Evolutionary conservation across 345 rosid species (phyloP).

Genomic region (Mallotus nudiflorus): DNA sequence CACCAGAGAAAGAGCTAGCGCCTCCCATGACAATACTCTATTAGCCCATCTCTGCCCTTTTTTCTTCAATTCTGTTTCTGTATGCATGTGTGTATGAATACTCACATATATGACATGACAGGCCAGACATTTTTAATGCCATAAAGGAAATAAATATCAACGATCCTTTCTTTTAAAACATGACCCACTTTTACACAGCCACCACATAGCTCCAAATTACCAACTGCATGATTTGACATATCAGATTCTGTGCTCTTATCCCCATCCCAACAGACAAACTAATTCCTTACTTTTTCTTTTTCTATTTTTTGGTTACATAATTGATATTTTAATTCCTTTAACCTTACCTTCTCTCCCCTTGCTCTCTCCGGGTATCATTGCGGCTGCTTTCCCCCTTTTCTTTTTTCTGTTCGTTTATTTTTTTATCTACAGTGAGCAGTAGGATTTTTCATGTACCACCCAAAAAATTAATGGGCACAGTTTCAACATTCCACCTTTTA

Average conservation of each 20-base stretch:
- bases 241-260: conserved; percentile 72
- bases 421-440: background rate
- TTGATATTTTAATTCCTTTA: background rate
- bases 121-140: conserved; percentile 15
- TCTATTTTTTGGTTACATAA: background rate
- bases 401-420: background rate
- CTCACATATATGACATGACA: conserved; percentile 39
- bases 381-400: background rate
- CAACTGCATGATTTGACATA: conserved; percentile 89
- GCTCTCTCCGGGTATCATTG: conserved; percentile 9
- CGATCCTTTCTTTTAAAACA: conserved; percentile 16
- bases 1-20: too few species aligned
- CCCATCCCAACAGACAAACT: conserved; percentile 34
- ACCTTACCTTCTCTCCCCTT: background rate
- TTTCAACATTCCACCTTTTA: conserved; percentile 7
- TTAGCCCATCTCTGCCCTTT: too few species aligned
- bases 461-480: background rate
- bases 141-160: conserved; percentile 16
- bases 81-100: too few species aligned
- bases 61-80: too few species aligned
- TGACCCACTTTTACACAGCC: conserved; percentile 36
- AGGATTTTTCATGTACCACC: conserved; percentile 5
- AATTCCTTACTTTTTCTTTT: background rate
- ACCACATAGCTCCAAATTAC: conserved; percentile 56
- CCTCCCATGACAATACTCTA: too few species aligned